Percentiles rank a stretch among this genome's conserved stretches.
These are phyloP conservation scores for Gautieria morchelliformis DNA, from an alignment of 768 basidiomycete genomes.

Conservation along the genomic window DNA sequence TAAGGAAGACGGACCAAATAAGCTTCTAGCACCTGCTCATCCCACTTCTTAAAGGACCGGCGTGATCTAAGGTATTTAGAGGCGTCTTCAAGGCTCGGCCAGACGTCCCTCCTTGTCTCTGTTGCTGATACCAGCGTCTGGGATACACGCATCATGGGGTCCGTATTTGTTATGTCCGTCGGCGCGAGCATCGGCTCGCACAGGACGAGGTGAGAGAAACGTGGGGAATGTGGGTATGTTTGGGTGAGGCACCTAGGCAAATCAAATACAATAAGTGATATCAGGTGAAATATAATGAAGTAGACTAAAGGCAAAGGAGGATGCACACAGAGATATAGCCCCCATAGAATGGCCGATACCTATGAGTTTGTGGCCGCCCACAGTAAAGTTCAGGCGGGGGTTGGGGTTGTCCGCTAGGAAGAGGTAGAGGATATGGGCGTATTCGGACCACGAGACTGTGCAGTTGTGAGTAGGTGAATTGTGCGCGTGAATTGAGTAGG, in stretches of 20 bases:
- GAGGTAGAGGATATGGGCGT: constrained; percentile 47
- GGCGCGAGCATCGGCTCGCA: constrained; percentile 59
- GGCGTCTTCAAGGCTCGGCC: constrained; percentile 42
- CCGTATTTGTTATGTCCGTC: constrained; percentile 19
- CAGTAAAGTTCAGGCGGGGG: constrained; percentile 23
- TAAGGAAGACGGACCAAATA: constrained; percentile 33
- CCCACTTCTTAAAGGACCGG: constrained; percentile 41
- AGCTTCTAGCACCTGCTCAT: constrained; percentile 37
- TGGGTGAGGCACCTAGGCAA: constrained; percentile 44
- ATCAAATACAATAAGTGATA: not conserved
- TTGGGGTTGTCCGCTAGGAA: constrained; percentile 37
- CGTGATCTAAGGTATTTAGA: constrained; percentile 28
- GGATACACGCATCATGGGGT: constrained; percentile 24
- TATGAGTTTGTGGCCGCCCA: constrained; percentile 35
- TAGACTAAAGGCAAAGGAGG: not conserved
- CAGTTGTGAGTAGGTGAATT: too few relatives aligned
- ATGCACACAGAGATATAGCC: constrained; percentile 49
- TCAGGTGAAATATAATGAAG: not conserved
- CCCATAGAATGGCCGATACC: constrained; percentile 66
- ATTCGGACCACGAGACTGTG: constrained; percentile 57
- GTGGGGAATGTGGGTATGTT: constrained; percentile 30
- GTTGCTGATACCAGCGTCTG: constrained; percentile 13
- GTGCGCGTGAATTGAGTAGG: too few relatives aligned
- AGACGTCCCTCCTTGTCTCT: constrained; percentile 40
- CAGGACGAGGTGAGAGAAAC: constrained; percentile 44